phyloP scores from a whole-genome alignment of 1,284 basidiomycete species.

The Xerocomus cyaneibrunnescens region DNA sequence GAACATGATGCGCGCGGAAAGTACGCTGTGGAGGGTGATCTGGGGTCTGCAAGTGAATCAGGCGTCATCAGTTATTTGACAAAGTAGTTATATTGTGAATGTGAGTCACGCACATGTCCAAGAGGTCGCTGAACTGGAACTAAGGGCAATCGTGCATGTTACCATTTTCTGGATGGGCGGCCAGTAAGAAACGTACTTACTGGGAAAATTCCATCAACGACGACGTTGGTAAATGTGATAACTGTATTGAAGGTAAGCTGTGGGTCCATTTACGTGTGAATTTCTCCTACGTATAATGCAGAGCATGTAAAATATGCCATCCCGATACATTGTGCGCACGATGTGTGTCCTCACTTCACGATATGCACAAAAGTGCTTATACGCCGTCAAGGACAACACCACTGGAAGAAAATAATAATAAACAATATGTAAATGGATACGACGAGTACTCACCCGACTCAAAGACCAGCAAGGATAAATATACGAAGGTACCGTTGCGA shows the following conservation, averaged over 20 bases:
- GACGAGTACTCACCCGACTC: not conserved
- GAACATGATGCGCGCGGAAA: conserved; percentile 19
- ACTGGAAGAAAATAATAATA: not conserved
- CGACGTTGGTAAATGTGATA: conserved; percentile 18
- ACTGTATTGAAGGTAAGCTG: conserved; percentile 3
- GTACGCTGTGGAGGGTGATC: conserved; percentile 12
- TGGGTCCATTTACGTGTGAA: not conserved
- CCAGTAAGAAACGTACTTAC: not conserved
- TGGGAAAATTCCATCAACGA: conserved; percentile 16
- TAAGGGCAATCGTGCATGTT: not conserved
- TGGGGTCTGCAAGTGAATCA: conserved; percentile 4
- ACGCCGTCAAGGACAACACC: not conserved
- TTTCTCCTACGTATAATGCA: conserved; percentile 14
- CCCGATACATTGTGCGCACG: not conserved
- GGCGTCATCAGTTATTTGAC: no score
- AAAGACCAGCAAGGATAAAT: not conserved
- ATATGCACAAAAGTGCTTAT: not conserved
- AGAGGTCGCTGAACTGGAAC: conserved; percentile 7
- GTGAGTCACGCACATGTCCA: not conserved
- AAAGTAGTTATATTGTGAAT: no score
- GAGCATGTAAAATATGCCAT: not conserved
- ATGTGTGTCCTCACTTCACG: not conserved
- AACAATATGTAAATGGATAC: not conserved
- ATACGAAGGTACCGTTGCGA: not conserved
- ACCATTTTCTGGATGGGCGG: not conserved